Base-by-base conservation (phyloP, 768 basidiomycete genomes). In the Trichaptum fuscoviolaceum region DNA sequence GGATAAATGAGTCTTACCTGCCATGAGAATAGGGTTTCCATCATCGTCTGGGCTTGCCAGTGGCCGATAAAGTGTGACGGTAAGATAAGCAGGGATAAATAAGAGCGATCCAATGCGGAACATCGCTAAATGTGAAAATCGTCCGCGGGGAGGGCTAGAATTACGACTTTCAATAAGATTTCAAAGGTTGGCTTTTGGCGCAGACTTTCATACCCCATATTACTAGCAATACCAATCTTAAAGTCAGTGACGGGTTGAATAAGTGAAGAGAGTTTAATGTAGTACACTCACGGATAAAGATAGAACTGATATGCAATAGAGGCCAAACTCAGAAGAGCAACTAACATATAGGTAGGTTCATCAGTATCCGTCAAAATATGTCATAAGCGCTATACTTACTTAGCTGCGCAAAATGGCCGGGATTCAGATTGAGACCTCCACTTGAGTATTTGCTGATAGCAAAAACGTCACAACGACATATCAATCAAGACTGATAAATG, bases 291-390 rank as follows among this genome's bases (percentile, higher is more conserved):
- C 91, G 92, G 92, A 81, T 95, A 95, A 36, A 93, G 83, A 73
- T 93, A 87, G 73, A 94, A 95, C 72, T 95, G 95, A 74, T 95
- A 96, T 42, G 88, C 87, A 63, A 97, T 91, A 75, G 96, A 95
- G 68, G 88, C 92, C n/a, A 95, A 82, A 76, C 93, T 96, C 95
- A 97, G 96, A 65, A 96, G 71, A 7, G 92, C 93, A 74, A 92
- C 92, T 94, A 69, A n/a, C 25, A 62, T n/a, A 24, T 69, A 30
- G 70, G 60, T 24, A 36, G 23, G 57, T 58, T 20, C 27, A 52
- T 23, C 42, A 52, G 42, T 3, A 5, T 52, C 42, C 20, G 15
- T 52, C n/a, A 61, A 23, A 12, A 57, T 30, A 35, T 61, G 57
- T 7, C 18, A 63, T 27, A 17, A n/a, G 3, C 42, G 78, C 85